Conservation (phyloP, 768 basidiomycete genomes). For the Rhizopogon salebrosus region DNA sequence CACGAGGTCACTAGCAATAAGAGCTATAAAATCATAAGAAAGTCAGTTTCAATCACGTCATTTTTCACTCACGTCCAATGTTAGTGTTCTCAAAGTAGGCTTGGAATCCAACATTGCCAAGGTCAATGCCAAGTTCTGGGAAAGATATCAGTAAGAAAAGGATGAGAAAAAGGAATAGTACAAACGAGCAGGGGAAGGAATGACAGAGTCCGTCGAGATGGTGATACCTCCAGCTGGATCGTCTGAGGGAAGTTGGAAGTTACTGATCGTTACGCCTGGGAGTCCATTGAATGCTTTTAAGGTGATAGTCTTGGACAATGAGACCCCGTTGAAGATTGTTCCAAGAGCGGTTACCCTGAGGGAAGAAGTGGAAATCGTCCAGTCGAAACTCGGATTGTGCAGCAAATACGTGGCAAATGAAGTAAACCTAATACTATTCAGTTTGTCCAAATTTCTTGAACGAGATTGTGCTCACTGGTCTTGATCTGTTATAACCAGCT, state of each 20-base stretch:
- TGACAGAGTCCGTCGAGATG: conserved; percentile 60
- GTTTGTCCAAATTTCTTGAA: not conserved
- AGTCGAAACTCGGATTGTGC: conserved; percentile 59
- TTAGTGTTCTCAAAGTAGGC: conserved; percentile 50
- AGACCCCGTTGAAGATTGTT: conserved; percentile 62
- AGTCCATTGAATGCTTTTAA: conserved; percentile 70
- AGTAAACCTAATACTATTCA: conserved; percentile 42
- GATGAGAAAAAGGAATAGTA: conserved; percentile 12
- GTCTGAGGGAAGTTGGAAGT: conserved; percentile 66
- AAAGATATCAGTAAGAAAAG: conserved; percentile 12
- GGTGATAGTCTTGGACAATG: conserved; percentile 52
- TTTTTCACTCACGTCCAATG: conserved; percentile 52
- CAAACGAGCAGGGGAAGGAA: conserved; percentile 64
- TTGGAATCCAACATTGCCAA: conserved; percentile 61
- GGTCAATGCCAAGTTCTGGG: conserved; percentile 62
- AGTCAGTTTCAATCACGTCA: not conserved
- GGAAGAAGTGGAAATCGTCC: conserved; percentile 64
- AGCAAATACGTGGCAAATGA: conserved; percentile 60
- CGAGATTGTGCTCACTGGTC: conserved; percentile 32
- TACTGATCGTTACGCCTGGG: conserved; percentile 64
- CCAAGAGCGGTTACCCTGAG: conserved; percentile 63
- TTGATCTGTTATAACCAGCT: conserved; percentile 51
- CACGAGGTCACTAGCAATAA: conserved; percentile 43
- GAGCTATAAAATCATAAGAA: conserved; percentile 33
- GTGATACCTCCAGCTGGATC: conserved; percentile 65